phyloP scores from a whole-genome alignment of 352 stramenopile species.

The Globisporangium uncinulatum region DNA sequence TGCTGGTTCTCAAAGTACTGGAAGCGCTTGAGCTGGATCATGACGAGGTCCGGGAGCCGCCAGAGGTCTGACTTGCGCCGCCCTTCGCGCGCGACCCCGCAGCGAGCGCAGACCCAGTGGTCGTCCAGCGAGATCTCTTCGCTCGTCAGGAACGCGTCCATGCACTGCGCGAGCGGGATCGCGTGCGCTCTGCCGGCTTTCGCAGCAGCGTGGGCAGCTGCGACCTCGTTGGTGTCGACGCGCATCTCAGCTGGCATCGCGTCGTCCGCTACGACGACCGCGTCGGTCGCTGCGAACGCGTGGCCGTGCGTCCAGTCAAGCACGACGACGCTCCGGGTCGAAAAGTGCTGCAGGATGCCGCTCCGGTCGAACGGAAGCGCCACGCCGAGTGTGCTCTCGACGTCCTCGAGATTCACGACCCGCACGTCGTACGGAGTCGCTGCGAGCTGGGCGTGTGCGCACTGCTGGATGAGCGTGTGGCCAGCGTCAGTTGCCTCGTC shows the following conservation, averaged over 20 bases:
- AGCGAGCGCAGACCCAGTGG: slow-evolving; percentile 69
- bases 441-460: slow-evolving; percentile 2
- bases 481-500: background rate
- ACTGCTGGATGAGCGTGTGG: slow-evolving; percentile 5
- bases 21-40: slow-evolving; percentile 88
- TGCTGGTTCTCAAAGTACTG: slow-evolving; percentile 84
- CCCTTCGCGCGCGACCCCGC: slow-evolving; percentile 52
- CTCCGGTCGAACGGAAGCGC: slow-evolving; percentile 41
- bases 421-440: slow-evolving; percentile 45
- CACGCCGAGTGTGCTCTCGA: slow-evolving; percentile 29
- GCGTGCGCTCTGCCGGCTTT: slow-evolving; percentile 13
- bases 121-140: slow-evolving; percentile 72
- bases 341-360: slow-evolving; percentile 65
- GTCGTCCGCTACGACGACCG: slow-evolving; percentile 26
- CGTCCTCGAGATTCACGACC: slow-evolving; percentile 56
- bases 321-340: slow-evolving; percentile 66
- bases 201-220: background rate
- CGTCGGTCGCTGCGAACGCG: slow-evolving; percentile 17
- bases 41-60: slow-evolving; percentile 74
- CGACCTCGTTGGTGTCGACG: slow-evolving; percentile 7
- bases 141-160: slow-evolving; percentile 64
- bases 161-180: slow-evolving; percentile 54
- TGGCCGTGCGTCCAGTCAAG: slow-evolving; percentile 49
- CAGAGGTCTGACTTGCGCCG: slow-evolving; percentile 59
- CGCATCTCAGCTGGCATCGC: slow-evolving; percentile 23